Conservation (phyloP, 106 monocot genomes). For the Dioscorea alata region DNA sequence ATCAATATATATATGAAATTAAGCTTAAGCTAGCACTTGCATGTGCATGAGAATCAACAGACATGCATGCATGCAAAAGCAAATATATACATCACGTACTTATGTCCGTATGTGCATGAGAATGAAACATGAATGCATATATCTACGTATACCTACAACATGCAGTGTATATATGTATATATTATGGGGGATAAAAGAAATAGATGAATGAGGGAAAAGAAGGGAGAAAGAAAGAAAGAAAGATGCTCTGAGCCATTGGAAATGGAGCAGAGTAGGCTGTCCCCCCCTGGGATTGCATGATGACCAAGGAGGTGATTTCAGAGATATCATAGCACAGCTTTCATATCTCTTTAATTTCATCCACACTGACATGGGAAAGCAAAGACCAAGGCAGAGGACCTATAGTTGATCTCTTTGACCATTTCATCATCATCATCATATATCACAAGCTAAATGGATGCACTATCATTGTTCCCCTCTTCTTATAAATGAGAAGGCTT, state of each 20-base stretch:
- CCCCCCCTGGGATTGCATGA: slow-evolving; percentile 14
- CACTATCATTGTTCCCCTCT: slow-evolving; percentile 6
- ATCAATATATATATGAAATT: too few relatives aligned
- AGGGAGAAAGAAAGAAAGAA: neutral
- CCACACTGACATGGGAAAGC: slow-evolving; percentile 5
- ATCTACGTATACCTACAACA: neutral
- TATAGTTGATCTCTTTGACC: slow-evolving; percentile 24
- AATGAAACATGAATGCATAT: neutral
- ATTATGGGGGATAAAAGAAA: neutral
- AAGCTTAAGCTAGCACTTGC: too few relatives aligned
- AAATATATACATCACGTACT: neutral
- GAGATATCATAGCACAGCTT: slow-evolving; percentile 22
- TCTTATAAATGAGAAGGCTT: neutral
- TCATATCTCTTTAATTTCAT: neutral
- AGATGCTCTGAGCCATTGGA: slow-evolving; percentile 23
- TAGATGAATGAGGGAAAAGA: too few relatives aligned
- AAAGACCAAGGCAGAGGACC: neutral
- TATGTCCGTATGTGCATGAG: neutral
- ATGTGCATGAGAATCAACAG: too few relatives aligned
- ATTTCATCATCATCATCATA: neutral
- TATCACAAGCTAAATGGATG: slow-evolving; percentile 13
- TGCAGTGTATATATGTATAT: neutral
- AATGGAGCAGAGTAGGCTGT: slow-evolving; percentile 28
- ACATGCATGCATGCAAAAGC: too few relatives aligned
- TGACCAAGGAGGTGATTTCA: slow-evolving; percentile 23